Conservation (phyloP, 768 basidiomycete species). For the Trametes punicea region DNA sequence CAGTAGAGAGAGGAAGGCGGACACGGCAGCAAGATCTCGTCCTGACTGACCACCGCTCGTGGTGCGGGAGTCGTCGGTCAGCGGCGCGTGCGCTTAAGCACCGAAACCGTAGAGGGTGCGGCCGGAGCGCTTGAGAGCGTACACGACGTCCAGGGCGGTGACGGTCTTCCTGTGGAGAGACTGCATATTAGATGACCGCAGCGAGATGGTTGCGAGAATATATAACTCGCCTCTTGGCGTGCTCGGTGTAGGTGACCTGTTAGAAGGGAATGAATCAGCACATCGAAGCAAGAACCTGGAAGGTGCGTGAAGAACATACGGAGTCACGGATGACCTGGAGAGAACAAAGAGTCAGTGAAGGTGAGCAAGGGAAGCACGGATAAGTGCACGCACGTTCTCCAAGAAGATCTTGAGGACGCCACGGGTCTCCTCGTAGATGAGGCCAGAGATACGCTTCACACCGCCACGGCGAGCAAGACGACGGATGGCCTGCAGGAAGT, state of each 20-base stretch:
- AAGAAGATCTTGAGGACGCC: constrained; percentile 95
- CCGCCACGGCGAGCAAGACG: constrained; percentile 96
- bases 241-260: constrained; percentile 64
- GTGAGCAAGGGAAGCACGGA: neutral
- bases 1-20: neutral
- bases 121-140: constrained; percentile 45
- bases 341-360: neutral
- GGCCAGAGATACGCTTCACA: constrained; percentile 93
- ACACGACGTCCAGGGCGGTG: constrained; percentile 49
- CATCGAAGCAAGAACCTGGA: neutral
- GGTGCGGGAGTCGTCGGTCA: neutral
- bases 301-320: constrained; percentile 29
- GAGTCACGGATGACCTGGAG: constrained; percentile 57
- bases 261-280: constrained; percentile 1
- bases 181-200: neutral
- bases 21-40: neutral
- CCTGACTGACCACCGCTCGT: neutral
- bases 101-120: constrained; percentile 59
- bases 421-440: constrained; percentile 95
- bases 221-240: constrained; percentile 49
- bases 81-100: constrained; percentile 28
- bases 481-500: constrained; percentile 59
- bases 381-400: constrained; percentile 60
- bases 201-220: neutral
- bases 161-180: constrained; percentile 36